Base-by-base conservation (phyloP, 768 basidiomycete species). In the Piloderma croceum region DNA sequence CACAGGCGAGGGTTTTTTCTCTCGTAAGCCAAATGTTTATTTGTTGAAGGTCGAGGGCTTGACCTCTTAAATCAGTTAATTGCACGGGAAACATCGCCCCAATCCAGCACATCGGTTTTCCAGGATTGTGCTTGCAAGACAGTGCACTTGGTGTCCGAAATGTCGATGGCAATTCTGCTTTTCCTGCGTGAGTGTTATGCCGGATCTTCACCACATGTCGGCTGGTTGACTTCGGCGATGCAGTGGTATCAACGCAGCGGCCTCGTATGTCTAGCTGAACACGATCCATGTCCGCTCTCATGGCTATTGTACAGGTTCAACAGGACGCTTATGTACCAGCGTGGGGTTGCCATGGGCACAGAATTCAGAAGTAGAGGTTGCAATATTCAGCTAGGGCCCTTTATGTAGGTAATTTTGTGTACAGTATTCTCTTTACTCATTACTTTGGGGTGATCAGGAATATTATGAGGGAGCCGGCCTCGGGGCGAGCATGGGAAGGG, bases 341-440 rank as follows among this genome's bases (percentile, higher is more conserved):
- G 80, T 25, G 81, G 76, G 9, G 56, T 54, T 13, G 75, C 76
- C 1, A 69, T 83, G 54, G 81, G 80, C 2, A 54, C 64, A 18
- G 83, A 84, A 52, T 76, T 76, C 60, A 65, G 64, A 33, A 76
- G 71, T 29, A 78, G 80, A 56, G 82, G 82, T 19, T 69, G 77
- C 7, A 54, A 82, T 56, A 69, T 76, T 37, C 69, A 62, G 7
- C 60, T 77, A 13, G 73, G 71, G 2, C 75, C 75, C 1, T 68
- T 68, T 60, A 75, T 74, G 71, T 69, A 42, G 6, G 64, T 56
- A 7, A 10, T 17, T n/a, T 24, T 39, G 10, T 7, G 12, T 17
- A 7, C 10, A 7, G 18, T 18, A 31, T 21, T 20, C 5, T 27
- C 17, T n/a, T 9, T 34, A 22, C 31, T 34, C 27, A 15, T 11